Conservation (phyloP, 768 basidiomycete species). For the Chalciporus sphaerocephalus region DNA sequence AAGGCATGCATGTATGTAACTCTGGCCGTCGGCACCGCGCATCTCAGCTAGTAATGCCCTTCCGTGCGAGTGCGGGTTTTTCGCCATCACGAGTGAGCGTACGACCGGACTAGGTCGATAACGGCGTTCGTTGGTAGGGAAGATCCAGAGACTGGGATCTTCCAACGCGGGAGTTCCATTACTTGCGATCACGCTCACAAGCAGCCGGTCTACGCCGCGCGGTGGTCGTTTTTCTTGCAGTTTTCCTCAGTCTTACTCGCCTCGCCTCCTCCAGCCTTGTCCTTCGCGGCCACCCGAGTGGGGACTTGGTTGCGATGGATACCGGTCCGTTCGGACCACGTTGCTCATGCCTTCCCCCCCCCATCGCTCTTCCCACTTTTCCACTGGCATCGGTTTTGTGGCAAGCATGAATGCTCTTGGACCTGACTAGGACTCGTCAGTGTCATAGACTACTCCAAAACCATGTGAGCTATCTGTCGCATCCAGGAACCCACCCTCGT, state of each 20-base stretch:
- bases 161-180: neutral
- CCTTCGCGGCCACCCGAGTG: conserved; percentile 10
- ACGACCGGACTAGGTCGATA: no score
- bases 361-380: conserved; percentile 14
- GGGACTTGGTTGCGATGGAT: conserved; percentile 25
- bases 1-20: neutral
- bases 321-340: conserved; percentile 19
- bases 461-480: neutral
- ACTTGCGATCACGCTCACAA: neutral
- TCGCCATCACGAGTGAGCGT: no score
- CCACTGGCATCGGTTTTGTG: neutral
- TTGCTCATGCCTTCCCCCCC: conserved; percentile 33
- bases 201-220: neutral
- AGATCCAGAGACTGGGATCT: neutral
- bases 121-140: no score
- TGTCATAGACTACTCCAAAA: neutral
- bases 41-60: no score
- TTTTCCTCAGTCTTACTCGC: no score
- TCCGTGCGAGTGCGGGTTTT: no score
- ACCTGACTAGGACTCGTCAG: neutral
- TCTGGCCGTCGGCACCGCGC: neutral
- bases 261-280: no score
- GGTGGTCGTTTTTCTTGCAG: neutral
- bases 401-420: neutral
- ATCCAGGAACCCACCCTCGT: neutral